phyloP scores from a whole-genome alignment of 345 rosid species.

The Sapria himalayana region DNA sequence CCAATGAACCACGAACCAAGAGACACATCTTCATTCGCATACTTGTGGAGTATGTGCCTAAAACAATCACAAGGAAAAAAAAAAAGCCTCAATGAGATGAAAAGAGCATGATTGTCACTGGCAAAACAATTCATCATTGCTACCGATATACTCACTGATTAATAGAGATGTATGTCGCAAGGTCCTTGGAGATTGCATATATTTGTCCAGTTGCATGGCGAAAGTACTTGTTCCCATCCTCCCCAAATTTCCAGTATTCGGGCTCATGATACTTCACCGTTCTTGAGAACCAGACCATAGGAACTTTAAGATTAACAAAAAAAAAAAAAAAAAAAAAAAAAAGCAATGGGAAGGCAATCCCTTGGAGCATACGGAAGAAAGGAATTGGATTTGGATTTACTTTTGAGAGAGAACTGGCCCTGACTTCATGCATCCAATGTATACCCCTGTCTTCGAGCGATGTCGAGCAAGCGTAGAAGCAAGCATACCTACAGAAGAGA shows the following conservation, averaged over 20 bases:
- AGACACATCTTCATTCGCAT: constrained; percentile 87
- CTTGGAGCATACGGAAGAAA: background rate
- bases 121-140: background rate
- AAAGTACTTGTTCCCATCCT: constrained; percentile 84
- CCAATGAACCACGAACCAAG: constrained; percentile 96
- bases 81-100: background rate
- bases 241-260: constrained; percentile 97
- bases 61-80: constrained; percentile 14
- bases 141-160: constrained; percentile 42
- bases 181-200: constrained; percentile 87
- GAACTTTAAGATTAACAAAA: background rate
- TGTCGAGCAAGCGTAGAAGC: constrained; percentile 80
- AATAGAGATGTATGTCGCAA: constrained; percentile 61
- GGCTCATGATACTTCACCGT: constrained; percentile 93
- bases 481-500: constrained; percentile 37
- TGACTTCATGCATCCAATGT: constrained; percentile 94
- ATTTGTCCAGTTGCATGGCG: constrained; percentile 98
- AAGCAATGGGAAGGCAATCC: background rate
- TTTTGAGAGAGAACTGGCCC: constrained; percentile 90
- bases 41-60: constrained; percentile 84
- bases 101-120: background rate
- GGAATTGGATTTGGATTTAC: constrained; percentile 19
- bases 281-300: constrained; percentile 17
- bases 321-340: background rate
- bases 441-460: constrained; percentile 79